Evolutionary conservation across 345 rosid genomes (phyloP).

Genomic region (Citrus glauca): DNA sequence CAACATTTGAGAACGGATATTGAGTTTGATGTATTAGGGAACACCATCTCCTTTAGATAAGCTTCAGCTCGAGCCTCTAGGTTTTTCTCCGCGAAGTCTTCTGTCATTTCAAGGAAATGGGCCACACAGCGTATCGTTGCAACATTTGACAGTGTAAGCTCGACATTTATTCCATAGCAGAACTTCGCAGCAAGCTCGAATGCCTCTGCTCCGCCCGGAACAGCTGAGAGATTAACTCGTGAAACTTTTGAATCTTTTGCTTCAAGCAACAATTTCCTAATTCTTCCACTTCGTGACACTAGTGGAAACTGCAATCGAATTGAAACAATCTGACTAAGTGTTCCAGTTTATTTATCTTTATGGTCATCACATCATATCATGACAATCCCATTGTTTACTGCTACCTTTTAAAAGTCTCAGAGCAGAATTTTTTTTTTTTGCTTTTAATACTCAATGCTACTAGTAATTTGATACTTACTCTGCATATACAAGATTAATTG

Average conservation of each 20-base stretch:
- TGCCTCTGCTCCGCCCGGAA: slow-evolving; percentile 87
- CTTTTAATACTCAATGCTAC: neutral
- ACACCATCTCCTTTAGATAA: slow-evolving; percentile 55
- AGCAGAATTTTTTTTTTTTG: neutral
- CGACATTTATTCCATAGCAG: slow-evolving; percentile 81
- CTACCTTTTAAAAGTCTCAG: neutral
- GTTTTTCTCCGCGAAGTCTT: slow-evolving; percentile 78
- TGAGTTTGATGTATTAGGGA: slow-evolving; percentile 66
- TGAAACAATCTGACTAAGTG: neutral
- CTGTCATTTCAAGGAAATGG: slow-evolving; percentile 90
- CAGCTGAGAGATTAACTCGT: slow-evolving; percentile 48
- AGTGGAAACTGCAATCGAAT: slow-evolving; percentile 71
- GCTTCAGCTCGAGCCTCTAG: slow-evolving; percentile 61
- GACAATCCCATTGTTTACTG: no score
- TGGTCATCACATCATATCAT: neutral
- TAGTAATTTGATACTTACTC: neutral
- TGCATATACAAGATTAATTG: neutral
- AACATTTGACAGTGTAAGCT: slow-evolving; percentile 60
- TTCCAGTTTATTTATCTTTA: neutral
- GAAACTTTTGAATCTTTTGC: slow-evolving; percentile 67
- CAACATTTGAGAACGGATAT: slow-evolving; percentile 72
- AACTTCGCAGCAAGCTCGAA: slow-evolving; percentile 97
- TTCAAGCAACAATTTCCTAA: slow-evolving; percentile 66
- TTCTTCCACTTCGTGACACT: slow-evolving; percentile 85
- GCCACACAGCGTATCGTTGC: slow-evolving; percentile 71